Evolutionary conservation across 164 flowering plant genomes (phyloP).

Genomic region (Pachysandra terminalis): DNA sequence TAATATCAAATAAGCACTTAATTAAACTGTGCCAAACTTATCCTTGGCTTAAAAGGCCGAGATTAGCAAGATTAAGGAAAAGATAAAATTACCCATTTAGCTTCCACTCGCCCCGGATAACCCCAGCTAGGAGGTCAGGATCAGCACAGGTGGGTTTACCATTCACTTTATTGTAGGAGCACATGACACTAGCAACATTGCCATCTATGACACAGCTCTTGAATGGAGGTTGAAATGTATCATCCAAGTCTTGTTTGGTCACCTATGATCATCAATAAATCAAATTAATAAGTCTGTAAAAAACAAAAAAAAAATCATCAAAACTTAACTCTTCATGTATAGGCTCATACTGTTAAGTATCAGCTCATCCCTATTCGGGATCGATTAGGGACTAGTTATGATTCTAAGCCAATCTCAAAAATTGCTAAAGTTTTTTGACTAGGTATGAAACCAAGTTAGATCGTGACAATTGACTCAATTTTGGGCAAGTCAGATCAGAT

Average conservation of each 20-base stretch:
- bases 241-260: conserved; percentile 87
- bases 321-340: too few relatives aligned
- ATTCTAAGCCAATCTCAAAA: too few relatives aligned
- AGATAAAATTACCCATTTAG: conserved; percentile 57
- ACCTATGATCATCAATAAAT: conserved; percentile 48
- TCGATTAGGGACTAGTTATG: too few relatives aligned
- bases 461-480: too few relatives aligned
- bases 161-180: conserved; percentile 91
- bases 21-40: too few relatives aligned
- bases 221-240: conserved; percentile 93
- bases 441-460: too few relatives aligned
- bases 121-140: conserved; percentile 68
- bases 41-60: too few relatives aligned
- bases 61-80: not conserved
- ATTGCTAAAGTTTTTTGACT: too few relatives aligned
- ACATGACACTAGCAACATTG: conserved; percentile 97
- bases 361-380: too few relatives aligned
- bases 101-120: conserved; percentile 83
- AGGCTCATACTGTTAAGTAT: too few relatives aligned
- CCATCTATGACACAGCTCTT: conserved; percentile 95
- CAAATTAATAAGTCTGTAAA: not conserved
- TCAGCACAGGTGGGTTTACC: conserved; percentile 94
- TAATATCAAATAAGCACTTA: too few relatives aligned
- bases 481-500: too few relatives aligned
- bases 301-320: not conserved